Conservation (phyloP, 1,284 basidiomycete species). For the Exobasidium rhododendri region DNA sequence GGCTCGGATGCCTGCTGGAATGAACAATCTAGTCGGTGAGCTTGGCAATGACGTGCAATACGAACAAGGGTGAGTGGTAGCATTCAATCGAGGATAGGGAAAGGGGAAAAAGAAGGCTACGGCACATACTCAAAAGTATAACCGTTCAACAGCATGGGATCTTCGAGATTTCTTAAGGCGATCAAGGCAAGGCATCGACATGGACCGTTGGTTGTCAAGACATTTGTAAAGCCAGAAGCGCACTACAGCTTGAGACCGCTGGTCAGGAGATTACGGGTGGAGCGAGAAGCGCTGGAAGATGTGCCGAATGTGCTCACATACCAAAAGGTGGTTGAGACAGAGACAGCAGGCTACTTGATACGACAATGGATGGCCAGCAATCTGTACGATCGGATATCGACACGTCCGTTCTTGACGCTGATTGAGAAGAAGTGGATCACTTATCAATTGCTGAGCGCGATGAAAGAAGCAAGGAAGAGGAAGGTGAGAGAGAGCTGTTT, state of each 20-base stretch:
- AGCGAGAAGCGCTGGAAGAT: constrained; percentile 77
- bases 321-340: constrained; percentile 87
- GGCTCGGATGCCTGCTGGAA: constrained; percentile 19
- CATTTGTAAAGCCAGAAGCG: constrained; percentile 77
- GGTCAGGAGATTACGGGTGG: constrained; percentile 68
- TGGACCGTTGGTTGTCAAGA: constrained; percentile 72
- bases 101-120: too few species aligned
- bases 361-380: constrained; percentile 93
- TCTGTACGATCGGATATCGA: constrained; percentile 97
- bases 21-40: constrained; percentile 42
- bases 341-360: constrained; percentile 90
- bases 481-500: constrained; percentile 57
- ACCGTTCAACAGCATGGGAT: constrained; percentile 65
- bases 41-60: constrained; percentile 48
- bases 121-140: background rate
- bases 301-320: constrained; percentile 86
- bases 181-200: constrained; percentile 72
- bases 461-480: constrained; percentile 76
- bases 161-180: constrained; percentile 92
- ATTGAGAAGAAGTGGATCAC: constrained; percentile 99
- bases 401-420: constrained; percentile 83
- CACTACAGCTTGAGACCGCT: constrained; percentile 67
- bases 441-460: constrained; percentile 82
- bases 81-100: background rate
- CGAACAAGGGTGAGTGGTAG: constrained; percentile 30